phyloP scores from a whole-genome alignment of 2,329 filamentous ascomycete species.

The Monosporascus sp. region DNA sequence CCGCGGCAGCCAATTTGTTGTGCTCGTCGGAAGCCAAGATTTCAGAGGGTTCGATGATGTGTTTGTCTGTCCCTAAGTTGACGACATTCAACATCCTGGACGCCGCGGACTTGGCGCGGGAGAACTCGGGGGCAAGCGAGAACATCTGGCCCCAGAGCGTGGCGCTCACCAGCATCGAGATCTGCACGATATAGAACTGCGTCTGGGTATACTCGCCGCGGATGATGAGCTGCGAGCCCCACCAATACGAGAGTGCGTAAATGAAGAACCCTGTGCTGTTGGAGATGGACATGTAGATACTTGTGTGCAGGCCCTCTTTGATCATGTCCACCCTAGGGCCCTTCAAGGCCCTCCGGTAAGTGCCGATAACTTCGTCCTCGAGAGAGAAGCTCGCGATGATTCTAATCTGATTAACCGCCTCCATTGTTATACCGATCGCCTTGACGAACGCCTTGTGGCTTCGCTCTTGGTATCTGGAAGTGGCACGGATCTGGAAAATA shows the following conservation, averaged over 20 bases:
- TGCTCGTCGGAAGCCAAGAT: slow-evolving; percentile 1
- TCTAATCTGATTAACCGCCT: slow-evolving; percentile 45
- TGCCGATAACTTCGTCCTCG: slow-evolving; percentile 28
- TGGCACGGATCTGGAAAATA: slow-evolving; percentile 47
- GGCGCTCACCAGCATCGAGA: slow-evolving; percentile 57
- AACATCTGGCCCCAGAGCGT: slow-evolving; percentile 62
- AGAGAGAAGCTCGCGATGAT: slow-evolving; percentile 35
- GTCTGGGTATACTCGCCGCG: slow-evolving; percentile 50
- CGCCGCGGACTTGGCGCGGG: slow-evolving; percentile 50
- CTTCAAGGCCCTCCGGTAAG: slow-evolving; percentile 34
- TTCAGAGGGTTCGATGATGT: slow-evolving; percentile 20
- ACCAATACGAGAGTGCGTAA: slow-evolving; percentile 64
- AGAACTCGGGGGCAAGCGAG: slow-evolving; percentile 59
- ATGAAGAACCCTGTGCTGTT: slow-evolving; percentile 50
- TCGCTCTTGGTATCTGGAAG: slow-evolving; percentile 43
- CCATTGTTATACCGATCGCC: slow-evolving; percentile 45
- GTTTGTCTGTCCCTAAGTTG: slow-evolving; percentile 19
- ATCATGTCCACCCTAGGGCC: slow-evolving; percentile 38
- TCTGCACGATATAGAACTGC: slow-evolving; percentile 59
- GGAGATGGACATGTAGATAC: slow-evolving; percentile 43
- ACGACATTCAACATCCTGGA: slow-evolving; percentile 37
- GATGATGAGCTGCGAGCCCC: slow-evolving; percentile 58
- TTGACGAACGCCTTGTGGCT: slow-evolving; percentile 47
- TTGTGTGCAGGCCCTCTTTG: slow-evolving; percentile 29
- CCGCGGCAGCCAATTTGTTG: neutral